phyloP scores from a whole-genome alignment of 164 flowering plant species.

The Warburgia ugandensis region DNA sequence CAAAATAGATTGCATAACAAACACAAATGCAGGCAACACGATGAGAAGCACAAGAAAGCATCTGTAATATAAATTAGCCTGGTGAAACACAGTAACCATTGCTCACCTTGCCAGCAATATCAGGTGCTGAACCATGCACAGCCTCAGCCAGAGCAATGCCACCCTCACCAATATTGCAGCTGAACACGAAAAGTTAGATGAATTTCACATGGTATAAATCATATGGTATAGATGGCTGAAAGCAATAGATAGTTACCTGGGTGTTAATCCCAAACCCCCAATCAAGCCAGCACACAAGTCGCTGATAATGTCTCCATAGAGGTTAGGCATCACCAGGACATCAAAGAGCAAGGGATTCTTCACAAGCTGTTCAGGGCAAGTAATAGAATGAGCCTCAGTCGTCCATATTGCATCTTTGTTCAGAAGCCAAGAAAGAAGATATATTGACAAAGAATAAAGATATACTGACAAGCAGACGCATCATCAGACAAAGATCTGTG shows the following conservation, averaged over 20 bases:
- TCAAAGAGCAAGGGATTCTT: conserved; percentile 93
- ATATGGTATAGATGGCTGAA: not conserved
- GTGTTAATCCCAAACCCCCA: conserved; percentile 95
- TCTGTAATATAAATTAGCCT: too few species aligned
- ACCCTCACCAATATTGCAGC: conserved; percentile 96
- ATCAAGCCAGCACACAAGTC: conserved; percentile 97
- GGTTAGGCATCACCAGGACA: conserved; percentile 98
- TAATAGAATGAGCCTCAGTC: not conserved
- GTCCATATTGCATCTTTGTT: not conserved
- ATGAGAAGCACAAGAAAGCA: not conserved
- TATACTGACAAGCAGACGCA: too few species aligned
- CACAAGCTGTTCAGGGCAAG: conserved; percentile 63
- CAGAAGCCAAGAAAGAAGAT: too few species aligned
- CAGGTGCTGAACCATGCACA: conserved; percentile 99
- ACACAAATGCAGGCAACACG: not conserved
- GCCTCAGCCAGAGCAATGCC: conserved; percentile 99
- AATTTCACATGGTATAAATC: not conserved
- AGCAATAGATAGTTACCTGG: conserved; percentile 47
- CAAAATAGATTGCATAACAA: not conserved
- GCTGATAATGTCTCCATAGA: conserved; percentile 97
- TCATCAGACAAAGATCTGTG: not conserved
- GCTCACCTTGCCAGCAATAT: conserved; percentile 95
- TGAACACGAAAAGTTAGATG: conserved; percentile 15
- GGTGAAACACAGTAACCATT: too few species aligned
- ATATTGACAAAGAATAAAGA: too few species aligned